phyloP scores from a whole-genome alignment of 108 stramenopile species.

The Cyclostephanos tholiformis region DNA sequence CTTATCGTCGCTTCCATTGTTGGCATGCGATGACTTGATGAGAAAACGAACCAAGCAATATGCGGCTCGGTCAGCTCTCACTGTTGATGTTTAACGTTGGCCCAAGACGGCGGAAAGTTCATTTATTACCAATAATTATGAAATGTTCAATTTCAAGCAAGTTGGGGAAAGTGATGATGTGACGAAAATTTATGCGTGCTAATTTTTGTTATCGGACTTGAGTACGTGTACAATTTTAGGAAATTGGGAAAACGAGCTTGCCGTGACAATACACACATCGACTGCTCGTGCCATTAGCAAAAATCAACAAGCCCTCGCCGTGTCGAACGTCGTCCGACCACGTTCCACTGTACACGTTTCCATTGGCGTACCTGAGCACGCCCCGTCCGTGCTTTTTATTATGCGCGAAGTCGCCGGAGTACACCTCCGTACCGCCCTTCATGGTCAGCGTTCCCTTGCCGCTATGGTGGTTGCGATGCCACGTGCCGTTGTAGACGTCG shows the following conservation, averaged over 20 bases:
- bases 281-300: not conserved
- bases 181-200: no score
- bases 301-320: not conserved
- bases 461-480: not conserved
- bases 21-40: no score
- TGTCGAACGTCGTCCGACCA: slow-evolving; percentile 5
- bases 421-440: slow-evolving; percentile 7
- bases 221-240: no score
- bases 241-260: not conserved
- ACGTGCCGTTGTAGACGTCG: slow-evolving; percentile 27
- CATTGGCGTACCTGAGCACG: slow-evolving; percentile 21
- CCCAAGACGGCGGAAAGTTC: no score
- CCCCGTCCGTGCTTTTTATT: slow-evolving; percentile 25
- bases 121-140: no score
- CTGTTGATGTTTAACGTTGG: no score
- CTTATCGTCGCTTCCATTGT: no score
- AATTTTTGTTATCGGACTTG: no score
- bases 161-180: no score
- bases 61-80: no score
- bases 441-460: not conserved
- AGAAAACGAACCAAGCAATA: no score
- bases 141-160: no score
- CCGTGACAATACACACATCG: not conserved
- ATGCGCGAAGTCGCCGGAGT: slow-evolving; percentile 19
- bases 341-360: slow-evolving; percentile 28